A percentile compares a stretch with the other conserved stretches of the same genome.
Evolutionary conservation across 345 rosid species (phyloP).

Genomic region (Raphanus sativus): DNA sequence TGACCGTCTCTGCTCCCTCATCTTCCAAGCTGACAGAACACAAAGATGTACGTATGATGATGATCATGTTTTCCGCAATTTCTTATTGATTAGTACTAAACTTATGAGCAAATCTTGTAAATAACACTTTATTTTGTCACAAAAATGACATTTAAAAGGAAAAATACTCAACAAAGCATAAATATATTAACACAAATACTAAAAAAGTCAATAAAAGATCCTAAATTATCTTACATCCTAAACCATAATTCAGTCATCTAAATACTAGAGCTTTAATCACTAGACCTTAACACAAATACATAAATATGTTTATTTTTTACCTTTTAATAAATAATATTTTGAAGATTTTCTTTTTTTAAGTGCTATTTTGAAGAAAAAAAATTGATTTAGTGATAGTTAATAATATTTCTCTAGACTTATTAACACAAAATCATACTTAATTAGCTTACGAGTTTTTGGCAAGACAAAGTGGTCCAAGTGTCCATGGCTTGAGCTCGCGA

Average conservation of each 20-base stretch:
- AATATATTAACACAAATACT: too few relatives aligned
- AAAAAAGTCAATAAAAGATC: too few relatives aligned
- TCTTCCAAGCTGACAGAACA: background rate
- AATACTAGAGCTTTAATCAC: too few relatives aligned
- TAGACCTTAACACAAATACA: too few relatives aligned
- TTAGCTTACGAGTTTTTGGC: background rate
- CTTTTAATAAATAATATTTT: too few relatives aligned
- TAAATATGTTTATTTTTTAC: too few relatives aligned
- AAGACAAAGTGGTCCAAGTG: slow-evolving; percentile 6
- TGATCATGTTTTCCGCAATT: background rate
- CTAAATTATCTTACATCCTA: too few relatives aligned
- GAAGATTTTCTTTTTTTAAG: background rate
- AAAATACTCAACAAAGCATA: too few relatives aligned
- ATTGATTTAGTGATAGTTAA: background rate
- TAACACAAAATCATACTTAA: background rate
- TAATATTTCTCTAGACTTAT: background rate
- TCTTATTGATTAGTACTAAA: background rate
- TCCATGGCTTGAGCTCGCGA: slow-evolving; percentile 7
- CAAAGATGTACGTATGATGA: background rate
- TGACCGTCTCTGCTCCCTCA: background rate
- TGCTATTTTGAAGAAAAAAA: background rate
- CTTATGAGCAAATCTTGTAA: background rate
- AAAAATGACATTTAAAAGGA: background rate
- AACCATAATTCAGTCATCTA: background rate
- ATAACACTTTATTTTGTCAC: too few relatives aligned